Base-by-base conservation (phyloP, 495 filamentous ascomycete species). In the Neurospora sp. region DNA sequence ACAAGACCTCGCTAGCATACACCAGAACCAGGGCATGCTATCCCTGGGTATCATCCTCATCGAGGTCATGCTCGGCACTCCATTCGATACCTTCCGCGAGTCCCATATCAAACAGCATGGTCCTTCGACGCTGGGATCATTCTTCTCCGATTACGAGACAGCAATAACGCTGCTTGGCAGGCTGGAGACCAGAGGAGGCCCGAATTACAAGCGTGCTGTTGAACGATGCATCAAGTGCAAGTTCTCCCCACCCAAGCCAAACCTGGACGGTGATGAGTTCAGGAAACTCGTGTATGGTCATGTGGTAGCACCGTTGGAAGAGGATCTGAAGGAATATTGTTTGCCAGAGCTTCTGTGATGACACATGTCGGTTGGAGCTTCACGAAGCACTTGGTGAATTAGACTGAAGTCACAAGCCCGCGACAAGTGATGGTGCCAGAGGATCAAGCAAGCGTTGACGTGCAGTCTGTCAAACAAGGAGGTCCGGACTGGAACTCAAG, bases 1-100 rank as follows among this genome's bases (percentile, higher is more conserved):
- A 22, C 44, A 40, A 18, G 31, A 0, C 1, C 40, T 37, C 7
- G 11, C 71, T 1, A 11, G 7, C 37, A 16, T 66, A 18, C 18
- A 20, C 5, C 69, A 46, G 7, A 73, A 73, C 69, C 59, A 41
- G 20, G 70, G 37, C 5, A 41, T 77, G 38, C 40, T 77, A 3
- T 39, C 20, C 3, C 61, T 77, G 31, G 76, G 76, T 14, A 68
- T 75, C 4, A 68, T 77, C 1, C 70, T 77, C 42, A 76, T 75
- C 35, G 76, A 77, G 40, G 72, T 77, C 22, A 59, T 74, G 37
- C 59, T 70, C 14, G 74, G 70, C 0, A 70, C 73, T 12, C 68
- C 76, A 0, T 31, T 77, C 16, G 74, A 76, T 4, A 22, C 40
- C 7, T 68, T 76, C 22, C 71, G 41, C 41, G 14, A 27, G 38